phyloP scores from a whole-genome alignment of 2,329 filamentous ascomycete species.

The Scedosporium boydii region DNA sequence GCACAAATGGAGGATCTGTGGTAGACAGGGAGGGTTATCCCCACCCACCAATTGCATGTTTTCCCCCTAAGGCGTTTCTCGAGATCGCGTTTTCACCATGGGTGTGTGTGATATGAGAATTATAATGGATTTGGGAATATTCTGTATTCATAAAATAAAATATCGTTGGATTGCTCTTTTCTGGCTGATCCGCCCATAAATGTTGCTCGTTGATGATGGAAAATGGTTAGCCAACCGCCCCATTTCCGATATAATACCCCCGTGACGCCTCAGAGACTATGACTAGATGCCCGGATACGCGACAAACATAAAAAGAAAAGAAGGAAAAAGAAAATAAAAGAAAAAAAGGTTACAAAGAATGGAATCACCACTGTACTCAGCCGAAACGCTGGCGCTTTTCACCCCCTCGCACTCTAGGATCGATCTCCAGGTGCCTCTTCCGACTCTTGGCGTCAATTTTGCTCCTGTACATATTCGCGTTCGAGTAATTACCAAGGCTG shows the following conservation, averaged over 20 bases:
- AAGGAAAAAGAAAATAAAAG: neutral
- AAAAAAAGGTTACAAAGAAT: conserved; percentile 1
- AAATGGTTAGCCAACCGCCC: no score
- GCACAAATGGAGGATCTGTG: conserved; percentile 50
- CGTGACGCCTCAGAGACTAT: neutral
- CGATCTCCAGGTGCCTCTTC: neutral
- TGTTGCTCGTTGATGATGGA: no score
- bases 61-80: no score
- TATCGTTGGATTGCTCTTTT: no score
- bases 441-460: neutral
- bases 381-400: conserved; percentile 1
- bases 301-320: neutral
- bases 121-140: no score
- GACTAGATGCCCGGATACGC: neutral
- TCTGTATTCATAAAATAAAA: no score
- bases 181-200: no score
- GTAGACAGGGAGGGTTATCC: conserved; percentile 17
- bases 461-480: neutral
- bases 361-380: neutral
- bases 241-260: neutral
- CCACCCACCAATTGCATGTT: neutral
- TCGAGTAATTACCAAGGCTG: neutral
- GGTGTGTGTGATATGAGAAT: no score
- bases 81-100: no score
- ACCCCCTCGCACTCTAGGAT: neutral